These are phyloP conservation scores for Glebionis coronaria DNA, from an alignment of 129 eudicot species.

Conservation along the genomic window DNA sequence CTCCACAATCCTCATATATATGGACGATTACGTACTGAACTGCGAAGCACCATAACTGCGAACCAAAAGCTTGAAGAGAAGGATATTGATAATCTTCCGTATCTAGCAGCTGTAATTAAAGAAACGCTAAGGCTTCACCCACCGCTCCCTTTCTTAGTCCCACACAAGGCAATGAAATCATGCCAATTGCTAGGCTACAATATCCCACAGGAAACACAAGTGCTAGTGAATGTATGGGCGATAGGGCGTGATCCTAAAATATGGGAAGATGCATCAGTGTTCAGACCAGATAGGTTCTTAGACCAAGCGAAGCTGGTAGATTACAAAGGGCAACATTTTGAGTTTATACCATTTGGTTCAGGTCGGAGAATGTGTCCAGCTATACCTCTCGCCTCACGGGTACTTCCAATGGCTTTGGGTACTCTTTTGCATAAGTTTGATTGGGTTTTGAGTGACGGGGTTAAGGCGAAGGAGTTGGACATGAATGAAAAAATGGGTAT, in stretches of 20 bases:
- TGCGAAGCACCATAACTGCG: conserved; percentile 23
- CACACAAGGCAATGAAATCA: conserved; percentile 64
- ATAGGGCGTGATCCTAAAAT: conserved; percentile 53
- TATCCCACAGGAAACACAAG: conserved; percentile 60
- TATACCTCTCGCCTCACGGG: conserved; percentile 50
- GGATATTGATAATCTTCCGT: conserved; percentile 47
- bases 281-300: conserved; percentile 63
- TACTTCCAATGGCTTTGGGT: conserved; percentile 57
- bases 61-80: conserved; percentile 38
- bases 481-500: conserved; percentile 69
- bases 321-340: conserved; percentile 61
- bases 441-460: conserved; percentile 47
- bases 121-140: conserved; percentile 73
- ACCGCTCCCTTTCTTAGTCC: conserved; percentile 63
- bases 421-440: conserved; percentile 51
- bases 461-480: conserved; percentile 35
- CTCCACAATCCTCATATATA: conserved; percentile 41
- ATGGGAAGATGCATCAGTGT: conserved; percentile 47
- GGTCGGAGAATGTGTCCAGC: conserved; percentile 76
- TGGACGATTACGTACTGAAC: conserved; percentile 32
- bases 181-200: conserved; percentile 46
- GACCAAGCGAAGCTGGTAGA: conserved; percentile 33
- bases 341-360: conserved; percentile 65
- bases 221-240: conserved; percentile 67
- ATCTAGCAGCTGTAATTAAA: conserved; percentile 62